Evolutionary conservation across 2,329 filamentous ascomycete species (phyloP), one percentile per base, ranked within the genome.

Genomic region (Diaporthe longicolla): DNA sequence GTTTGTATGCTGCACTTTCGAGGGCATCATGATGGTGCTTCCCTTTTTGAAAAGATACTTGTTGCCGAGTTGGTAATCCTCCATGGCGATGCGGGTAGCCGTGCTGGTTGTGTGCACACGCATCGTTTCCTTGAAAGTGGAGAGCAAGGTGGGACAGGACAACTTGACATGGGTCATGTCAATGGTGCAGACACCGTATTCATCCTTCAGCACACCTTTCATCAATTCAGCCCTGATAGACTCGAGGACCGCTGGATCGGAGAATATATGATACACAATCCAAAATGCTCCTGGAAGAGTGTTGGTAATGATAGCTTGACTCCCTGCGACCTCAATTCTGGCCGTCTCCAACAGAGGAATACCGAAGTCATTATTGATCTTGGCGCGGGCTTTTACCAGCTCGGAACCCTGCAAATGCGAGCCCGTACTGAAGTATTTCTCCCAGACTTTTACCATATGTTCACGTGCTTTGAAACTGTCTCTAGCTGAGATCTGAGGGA

Each of bases 51-150:
- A n/a, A 1, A 71, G 74, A 43, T 74, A 76, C 8, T 74, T 48
- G 5, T 43, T 40, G 15, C 72, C 54, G 35, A 77, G 71, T 8
- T 26, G 21, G 4, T 52, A 61, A 7, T 76, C 74, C 7, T 77
- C 45, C 26, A 75, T 66, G 13, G 61, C 63, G 15, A 73, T 48
- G 6, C 73, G 65, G 5, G 48, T 57, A 6, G 81, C 82, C n/a
- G 81, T 78, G 37, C 82, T 81, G 11, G 80, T 81, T 57, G 79
- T 79, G 57, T 81, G 78, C 58, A 78, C 75, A 0, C 85, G 82
- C 13, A 87, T 77, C 0, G 79, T 80, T 68, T 87, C 85, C 61
- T 85, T 80, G 32, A 82, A 80, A 7, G 81, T 82, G 0, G 84
- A 83, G 4, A 81, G 71, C 5, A 87, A 74, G 1, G 83, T 78